Base-by-base conservation (phyloP, 2,329 filamentous ascomycete species). In the Fusarium lyarnte region DNA sequence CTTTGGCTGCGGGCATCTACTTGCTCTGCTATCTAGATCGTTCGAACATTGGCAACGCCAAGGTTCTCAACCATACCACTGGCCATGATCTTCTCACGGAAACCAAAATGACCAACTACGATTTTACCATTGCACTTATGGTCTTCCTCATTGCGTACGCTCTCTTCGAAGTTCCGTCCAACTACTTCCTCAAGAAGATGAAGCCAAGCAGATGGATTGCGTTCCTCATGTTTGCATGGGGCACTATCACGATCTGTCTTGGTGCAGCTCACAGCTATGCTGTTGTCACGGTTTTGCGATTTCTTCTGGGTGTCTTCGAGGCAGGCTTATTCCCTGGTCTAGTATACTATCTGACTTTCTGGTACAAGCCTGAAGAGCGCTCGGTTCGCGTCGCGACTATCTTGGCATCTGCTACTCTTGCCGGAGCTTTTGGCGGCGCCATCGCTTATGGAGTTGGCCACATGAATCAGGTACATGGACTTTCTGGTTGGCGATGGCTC, bases 301-400 rank as follows among this genome's bases (percentile, higher is more conserved):
- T 81, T 49, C 66, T 80, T 35, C 63, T 81, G 2, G 80, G 80
- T 1, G 73, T 80, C 13, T 73, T 76, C 11, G 80, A 81, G 59
- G 79, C 80, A n/a, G 75, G 75, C 64, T 25, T 77, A 2, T 76
- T 76, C 23, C 75, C 75, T 1, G 75, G 75, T 8, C 57, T 77
- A 16, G 72, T 76, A 2, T 77, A 77, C 29, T 77, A 77, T 27
- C 82, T 94, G 17, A 93, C 91, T 1, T 88, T 93, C 65, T 94
- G 92, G 85, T 94, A 94, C 79, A 89, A 87, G 21, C 88, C 88
- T 67, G 86, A 88, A n/a, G 91, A 94, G 80, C 85, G 92, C 11
- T 91, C 90, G 3, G 80, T 93, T 9, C 87, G 79, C 4, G 89
- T 93, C 3, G 90, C 90, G 6, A 89, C 92, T 63, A 87, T 94